These are phyloP conservation scores for Wickerhamiella brachini DNA, from an alignment of 805 yeast species.

Conservation along the genomic window DNA sequence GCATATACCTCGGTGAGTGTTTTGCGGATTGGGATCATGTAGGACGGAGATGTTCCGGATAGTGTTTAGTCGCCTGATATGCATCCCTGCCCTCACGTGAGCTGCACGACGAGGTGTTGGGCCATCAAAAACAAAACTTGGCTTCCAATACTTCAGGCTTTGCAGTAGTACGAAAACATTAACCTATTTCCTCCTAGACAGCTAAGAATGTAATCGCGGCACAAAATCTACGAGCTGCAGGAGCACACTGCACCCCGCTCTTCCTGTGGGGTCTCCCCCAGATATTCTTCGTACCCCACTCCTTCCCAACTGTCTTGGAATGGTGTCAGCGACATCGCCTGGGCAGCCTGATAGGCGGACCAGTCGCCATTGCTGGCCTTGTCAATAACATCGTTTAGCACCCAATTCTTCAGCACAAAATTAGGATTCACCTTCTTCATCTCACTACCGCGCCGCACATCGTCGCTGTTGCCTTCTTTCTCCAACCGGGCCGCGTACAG, in stretches of 20 bases:
- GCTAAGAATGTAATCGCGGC: too few relatives aligned
- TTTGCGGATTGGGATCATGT: background rate
- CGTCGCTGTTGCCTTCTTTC: slow-evolving; percentile 27
- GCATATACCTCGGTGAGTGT: slow-evolving; percentile 7
- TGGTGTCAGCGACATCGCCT: slow-evolving; percentile 64
- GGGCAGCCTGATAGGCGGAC: slow-evolving; percentile 41
- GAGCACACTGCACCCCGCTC: slow-evolving; percentile 59
- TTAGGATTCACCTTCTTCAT: slow-evolving; percentile 52
- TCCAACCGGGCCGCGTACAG: slow-evolving; percentile 33
- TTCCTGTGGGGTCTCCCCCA: slow-evolving; percentile 36
- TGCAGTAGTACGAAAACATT: too few relatives aligned
- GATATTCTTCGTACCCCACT: slow-evolving; percentile 44
- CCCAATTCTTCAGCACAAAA: slow-evolving; percentile 76
- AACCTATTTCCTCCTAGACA: too few relatives aligned
- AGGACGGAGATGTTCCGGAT: too few relatives aligned
- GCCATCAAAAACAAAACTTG: background rate
- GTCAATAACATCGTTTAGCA: slow-evolving; percentile 67
- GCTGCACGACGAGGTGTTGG: background rate
- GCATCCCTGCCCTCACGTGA: background rate
- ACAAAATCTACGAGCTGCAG: slow-evolving; percentile 32
- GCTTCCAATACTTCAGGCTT: too few relatives aligned
- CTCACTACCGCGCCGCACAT: slow-evolving; percentile 27
- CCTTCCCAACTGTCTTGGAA: slow-evolving; percentile 40
- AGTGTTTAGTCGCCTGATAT: background rate
- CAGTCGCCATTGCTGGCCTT: slow-evolving; percentile 40